A percentile compares a stretch with the other conserved stretches of the same genome.
These are phyloP conservation scores for Kwoniella europaea DNA, from an alignment of 768 basidiomycete species.

Conservation along the genomic window DNA sequence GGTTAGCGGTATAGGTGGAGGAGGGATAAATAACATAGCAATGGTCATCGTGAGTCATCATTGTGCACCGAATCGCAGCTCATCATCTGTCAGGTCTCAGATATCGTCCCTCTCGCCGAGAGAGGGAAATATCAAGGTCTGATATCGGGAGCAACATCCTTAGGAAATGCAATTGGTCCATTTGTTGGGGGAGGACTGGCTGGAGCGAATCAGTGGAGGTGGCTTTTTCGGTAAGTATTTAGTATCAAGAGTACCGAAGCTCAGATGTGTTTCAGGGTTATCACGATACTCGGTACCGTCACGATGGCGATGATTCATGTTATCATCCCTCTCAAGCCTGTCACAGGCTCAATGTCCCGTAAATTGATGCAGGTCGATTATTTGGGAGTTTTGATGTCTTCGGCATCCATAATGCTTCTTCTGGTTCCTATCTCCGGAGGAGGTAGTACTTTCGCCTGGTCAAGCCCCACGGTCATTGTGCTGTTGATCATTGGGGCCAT, in stretches of 20 bases:
- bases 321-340: slow-evolving; percentile 46
- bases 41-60: slow-evolving; percentile 51
- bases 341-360: slow-evolving; percentile 32
- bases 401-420: slow-evolving; percentile 40
- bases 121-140: slow-evolving; percentile 52
- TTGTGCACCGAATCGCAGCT: not conserved
- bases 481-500: slow-evolving; percentile 35
- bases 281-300: slow-evolving; percentile 31
- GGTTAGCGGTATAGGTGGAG: slow-evolving; percentile 54
- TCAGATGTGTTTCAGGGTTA: slow-evolving; percentile 28
- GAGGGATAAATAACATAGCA: slow-evolving; percentile 53
- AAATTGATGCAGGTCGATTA: slow-evolving; percentile 51
- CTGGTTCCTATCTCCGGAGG: slow-evolving; percentile 51
- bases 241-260: not conserved
- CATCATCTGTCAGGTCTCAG: slow-evolving; percentile 33
- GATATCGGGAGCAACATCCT: slow-evolving; percentile 32
- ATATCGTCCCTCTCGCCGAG: slow-evolving; percentile 50
- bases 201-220: slow-evolving; percentile 46
- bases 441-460: slow-evolving; percentile 43
- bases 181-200: slow-evolving; percentile 47
- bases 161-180: slow-evolving; percentile 48
- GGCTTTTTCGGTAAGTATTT: slow-evolving; percentile 39
- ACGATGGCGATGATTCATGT: slow-evolving; percentile 41
- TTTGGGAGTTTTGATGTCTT: slow-evolving; percentile 44
- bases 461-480: slow-evolving; percentile 35